Percentiles rank a stretch among this genome's conserved stretches.
Evolutionary conservation across 257 asterid species (phyloP).

Genomic region (Fraxinus excelsior): DNA sequence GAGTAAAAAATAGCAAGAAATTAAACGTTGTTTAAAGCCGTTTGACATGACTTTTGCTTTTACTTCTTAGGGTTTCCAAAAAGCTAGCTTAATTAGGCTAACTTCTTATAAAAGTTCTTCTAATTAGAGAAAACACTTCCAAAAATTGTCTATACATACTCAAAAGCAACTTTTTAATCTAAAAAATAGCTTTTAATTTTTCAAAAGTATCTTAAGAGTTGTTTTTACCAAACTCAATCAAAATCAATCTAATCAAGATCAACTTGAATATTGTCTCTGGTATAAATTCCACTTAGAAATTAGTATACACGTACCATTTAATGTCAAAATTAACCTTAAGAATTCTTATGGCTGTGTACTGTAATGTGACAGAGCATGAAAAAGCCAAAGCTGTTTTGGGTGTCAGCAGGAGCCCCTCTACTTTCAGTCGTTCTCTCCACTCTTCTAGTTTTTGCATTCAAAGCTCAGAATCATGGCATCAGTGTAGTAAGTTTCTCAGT

Average conservation of each 20-base stretch:
- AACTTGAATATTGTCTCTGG: background rate
- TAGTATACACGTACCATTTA: background rate
- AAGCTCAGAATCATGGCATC: constrained; percentile 82
- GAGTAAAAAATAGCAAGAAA: no score
- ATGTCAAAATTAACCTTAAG: background rate
- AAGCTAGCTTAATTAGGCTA: no score
- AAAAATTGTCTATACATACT: no score
- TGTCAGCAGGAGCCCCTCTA: constrained; percentile 94
- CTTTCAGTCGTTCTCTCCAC: constrained; percentile 73
- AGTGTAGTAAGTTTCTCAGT: constrained; percentile 53
- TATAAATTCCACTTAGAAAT: background rate
- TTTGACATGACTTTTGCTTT: no score
- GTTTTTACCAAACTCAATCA: background rate
- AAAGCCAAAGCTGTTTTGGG: constrained; percentile 87
- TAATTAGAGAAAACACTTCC: no score
- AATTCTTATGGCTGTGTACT: background rate
- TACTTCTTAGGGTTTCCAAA: no score
- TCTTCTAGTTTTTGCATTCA: constrained; percentile 57
- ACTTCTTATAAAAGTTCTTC: no score
- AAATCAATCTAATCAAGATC: background rate
- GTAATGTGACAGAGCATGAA: constrained; percentile 56
- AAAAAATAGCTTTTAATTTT: no score
- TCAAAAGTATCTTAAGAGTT: no score
- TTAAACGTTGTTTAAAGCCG: no score
- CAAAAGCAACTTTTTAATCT: no score